Conservation (phyloP, 2,329 filamentous ascomycete genomes). For the Colletotrichum zoysiae region DNA sequence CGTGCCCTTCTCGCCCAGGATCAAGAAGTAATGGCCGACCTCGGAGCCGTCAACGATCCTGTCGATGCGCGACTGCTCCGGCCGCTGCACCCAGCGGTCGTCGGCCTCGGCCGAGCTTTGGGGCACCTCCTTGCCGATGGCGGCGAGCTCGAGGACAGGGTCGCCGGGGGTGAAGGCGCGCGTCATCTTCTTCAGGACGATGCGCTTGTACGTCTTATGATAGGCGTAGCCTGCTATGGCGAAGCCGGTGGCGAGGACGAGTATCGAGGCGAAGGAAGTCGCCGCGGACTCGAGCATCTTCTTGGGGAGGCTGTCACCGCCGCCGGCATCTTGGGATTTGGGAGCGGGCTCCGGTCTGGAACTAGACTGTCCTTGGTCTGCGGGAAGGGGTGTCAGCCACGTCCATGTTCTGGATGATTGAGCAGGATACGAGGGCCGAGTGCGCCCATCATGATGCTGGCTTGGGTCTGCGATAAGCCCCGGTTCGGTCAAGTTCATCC, state of each 20-base stretch:
- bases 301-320: constrained; percentile 56
- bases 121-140: constrained; percentile 69
- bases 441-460: neutral
- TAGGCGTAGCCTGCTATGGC: constrained; percentile 80
- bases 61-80: constrained; percentile 86
- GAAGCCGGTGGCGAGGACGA: constrained; percentile 76
- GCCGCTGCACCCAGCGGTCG: constrained; percentile 84
- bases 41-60: constrained; percentile 81
- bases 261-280: constrained; percentile 80
- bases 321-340: constrained; percentile 45
- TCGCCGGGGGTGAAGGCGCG: constrained; percentile 93
- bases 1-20: constrained; percentile 95
- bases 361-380: constrained; percentile 19
- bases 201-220: constrained; percentile 87
- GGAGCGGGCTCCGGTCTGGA: constrained; percentile 7
- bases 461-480: neutral
- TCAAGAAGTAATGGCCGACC: constrained; percentile 87
- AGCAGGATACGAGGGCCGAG: neutral
- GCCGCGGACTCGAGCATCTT: constrained; percentile 82
- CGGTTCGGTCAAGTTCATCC: neutral
- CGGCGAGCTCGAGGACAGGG: constrained; percentile 85
- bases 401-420: neutral
- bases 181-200: constrained; percentile 93
- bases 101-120: constrained; percentile 57
- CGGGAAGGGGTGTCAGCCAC: constrained; percentile 10